A percentile compares a stretch with the other conserved stretches of the same genome.
Conservation (phyloP, 2,329 filamentous ascomycete genomes). For the Alternaria atra region DNA sequence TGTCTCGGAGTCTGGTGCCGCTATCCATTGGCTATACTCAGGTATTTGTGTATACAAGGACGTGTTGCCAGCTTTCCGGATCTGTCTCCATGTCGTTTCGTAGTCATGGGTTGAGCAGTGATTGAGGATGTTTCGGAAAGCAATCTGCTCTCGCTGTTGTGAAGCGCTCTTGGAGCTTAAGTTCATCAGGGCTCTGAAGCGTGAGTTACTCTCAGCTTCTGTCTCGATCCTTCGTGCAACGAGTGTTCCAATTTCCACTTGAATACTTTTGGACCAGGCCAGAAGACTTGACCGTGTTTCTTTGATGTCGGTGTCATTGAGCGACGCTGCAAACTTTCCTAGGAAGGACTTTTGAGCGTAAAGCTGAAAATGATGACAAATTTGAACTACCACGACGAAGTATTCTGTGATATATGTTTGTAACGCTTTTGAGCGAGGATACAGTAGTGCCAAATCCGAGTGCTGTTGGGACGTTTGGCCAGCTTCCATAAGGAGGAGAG, state of each 20-base stretch:
- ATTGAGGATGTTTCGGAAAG: background rate
- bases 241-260: conserved; percentile 42
- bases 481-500: conserved; percentile 52
- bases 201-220: conserved; percentile 37
- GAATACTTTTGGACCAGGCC: conserved; percentile 50
- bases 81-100: background rate
- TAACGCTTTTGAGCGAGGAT: conserved; percentile 50
- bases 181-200: conserved; percentile 20
- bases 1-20: background rate
- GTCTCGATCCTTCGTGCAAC: conserved; percentile 17
- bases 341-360: background rate
- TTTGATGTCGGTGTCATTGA: background rate
- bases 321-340: background rate
- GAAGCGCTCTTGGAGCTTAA: background rate
- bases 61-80: background rate
- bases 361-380: background rate
- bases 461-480: conserved; percentile 54
- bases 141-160: background rate
- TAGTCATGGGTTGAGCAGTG: background rate
- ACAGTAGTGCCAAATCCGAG: conserved; percentile 51
- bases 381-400: background rate
- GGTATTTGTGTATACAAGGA: background rate
- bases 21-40: background rate
- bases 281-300: background rate
- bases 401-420: conserved; percentile 50